Evolutionary conservation across 2,329 filamentous ascomycete genomes (phyloP).

Genomic region (Aspergillus sp.): DNA sequence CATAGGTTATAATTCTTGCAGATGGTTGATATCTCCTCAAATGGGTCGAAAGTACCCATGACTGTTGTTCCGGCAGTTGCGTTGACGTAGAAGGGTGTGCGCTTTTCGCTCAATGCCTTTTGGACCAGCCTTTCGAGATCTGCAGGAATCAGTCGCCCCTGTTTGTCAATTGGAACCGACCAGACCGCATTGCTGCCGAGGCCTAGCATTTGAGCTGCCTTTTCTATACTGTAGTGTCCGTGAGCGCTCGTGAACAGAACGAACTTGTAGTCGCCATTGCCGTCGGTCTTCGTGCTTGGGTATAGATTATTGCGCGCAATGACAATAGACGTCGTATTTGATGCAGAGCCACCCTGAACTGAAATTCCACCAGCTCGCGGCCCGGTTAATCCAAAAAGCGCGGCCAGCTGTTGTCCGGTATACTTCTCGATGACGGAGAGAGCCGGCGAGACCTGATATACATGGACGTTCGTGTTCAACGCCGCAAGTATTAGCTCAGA

Average conservation of each 20-base stretch:
- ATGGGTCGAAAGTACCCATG: slow-evolving; percentile 83
- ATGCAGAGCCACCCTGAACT: slow-evolving; percentile 79
- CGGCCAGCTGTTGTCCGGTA: slow-evolving; percentile 73
- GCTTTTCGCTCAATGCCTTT: slow-evolving; percentile 66
- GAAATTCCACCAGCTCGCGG: slow-evolving; percentile 72
- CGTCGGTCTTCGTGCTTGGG: slow-evolving; percentile 74
- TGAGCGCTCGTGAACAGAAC: slow-evolving; percentile 87
- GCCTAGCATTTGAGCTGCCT: slow-evolving; percentile 88
- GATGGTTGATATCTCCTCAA: slow-evolving; percentile 69
- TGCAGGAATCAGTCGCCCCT: slow-evolving; percentile 71
- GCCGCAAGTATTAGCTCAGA: slow-evolving; percentile 83
- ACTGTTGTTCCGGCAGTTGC: slow-evolving; percentile 95
- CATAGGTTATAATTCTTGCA: slow-evolving; percentile 76
- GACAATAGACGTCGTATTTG: slow-evolving; percentile 83
- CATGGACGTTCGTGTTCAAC: slow-evolving; percentile 92
- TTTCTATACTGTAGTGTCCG: slow-evolving; percentile 93
- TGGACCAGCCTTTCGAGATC: slow-evolving; percentile 67
- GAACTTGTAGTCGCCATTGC: slow-evolving; percentile 69
- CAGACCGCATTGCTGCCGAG: slow-evolving; percentile 77
- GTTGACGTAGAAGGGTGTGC: slow-evolving; percentile 92
- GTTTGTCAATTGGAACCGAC: slow-evolving; percentile 71
- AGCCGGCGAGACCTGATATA: slow-evolving; percentile 91
- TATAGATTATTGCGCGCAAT: slow-evolving; percentile 86
- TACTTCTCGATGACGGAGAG: slow-evolving; percentile 86
- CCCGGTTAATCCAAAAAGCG: slow-evolving; percentile 75